Conservation (phyloP, 805 yeast genomes). For the Yamadazyma sp. region DNA sequence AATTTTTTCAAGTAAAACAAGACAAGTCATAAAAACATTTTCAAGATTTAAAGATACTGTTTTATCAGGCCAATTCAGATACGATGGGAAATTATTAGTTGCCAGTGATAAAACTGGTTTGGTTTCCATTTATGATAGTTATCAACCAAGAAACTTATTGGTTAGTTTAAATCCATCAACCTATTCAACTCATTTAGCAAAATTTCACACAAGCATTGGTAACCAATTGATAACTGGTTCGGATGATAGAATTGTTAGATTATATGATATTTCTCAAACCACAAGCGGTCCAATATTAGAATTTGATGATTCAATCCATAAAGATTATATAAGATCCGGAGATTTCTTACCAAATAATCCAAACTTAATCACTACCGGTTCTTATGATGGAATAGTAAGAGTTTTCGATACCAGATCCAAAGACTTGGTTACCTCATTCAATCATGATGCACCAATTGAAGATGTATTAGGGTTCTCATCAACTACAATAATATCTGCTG, state of each 20-base stretch:
- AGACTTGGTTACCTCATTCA: conserved; percentile 59
- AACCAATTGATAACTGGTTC: conserved; percentile 83
- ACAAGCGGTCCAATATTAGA: conserved; percentile 64
- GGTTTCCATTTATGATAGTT: conserved; percentile 86
- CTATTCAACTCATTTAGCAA: conserved; percentile 90
- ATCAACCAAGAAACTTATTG: conserved; percentile 71
- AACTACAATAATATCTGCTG: conserved; percentile 75
- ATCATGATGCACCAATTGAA: conserved; percentile 79
- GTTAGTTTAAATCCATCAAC: conserved; percentile 79
- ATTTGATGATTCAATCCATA: conserved; percentile 62
- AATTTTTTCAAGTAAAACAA: conserved; percentile 87
- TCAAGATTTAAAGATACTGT: conserved; percentile 88
- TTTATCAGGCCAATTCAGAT: conserved; percentile 84
- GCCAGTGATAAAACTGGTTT: conserved; percentile 96
- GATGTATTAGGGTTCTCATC: conserved; percentile 71
- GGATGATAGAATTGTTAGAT: conserved; percentile 82
- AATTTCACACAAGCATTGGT: conserved; percentile 76
- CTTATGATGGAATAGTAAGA: conserved; percentile 85
- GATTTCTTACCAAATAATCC: conserved; percentile 72
- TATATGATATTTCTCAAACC: conserved; percentile 83
- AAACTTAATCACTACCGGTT: conserved; percentile 84
- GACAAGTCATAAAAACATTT: conserved; percentile 85
- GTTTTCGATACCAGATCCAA: conserved; percentile 75
- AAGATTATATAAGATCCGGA: conserved; percentile 85
- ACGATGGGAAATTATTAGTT: conserved; percentile 85